These are phyloP conservation scores for Nepenthes gracilis DNA, from an alignment of 148 eudicot species.

Conservation along the genomic window DNA sequence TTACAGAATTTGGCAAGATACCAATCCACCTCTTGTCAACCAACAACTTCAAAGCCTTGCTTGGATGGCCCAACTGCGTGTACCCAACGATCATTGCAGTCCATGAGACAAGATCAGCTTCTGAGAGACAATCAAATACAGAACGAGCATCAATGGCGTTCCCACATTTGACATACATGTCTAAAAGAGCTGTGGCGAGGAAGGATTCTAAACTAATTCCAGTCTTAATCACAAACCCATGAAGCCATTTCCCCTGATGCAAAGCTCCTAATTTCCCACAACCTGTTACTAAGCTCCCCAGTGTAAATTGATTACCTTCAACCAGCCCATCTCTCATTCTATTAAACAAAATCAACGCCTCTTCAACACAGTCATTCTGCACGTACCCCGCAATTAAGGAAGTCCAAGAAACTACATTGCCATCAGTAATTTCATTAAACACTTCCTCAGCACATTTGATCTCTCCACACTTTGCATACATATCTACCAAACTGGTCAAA, in stretches of 20 bases:
- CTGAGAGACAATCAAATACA: slow-evolving; percentile 32
- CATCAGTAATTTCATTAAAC: slow-evolving; percentile 49
- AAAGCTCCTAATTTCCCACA: slow-evolving; percentile 67
- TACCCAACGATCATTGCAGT: slow-evolving; percentile 84
- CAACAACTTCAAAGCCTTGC: slow-evolving; percentile 53
- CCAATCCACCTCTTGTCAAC: slow-evolving; percentile 25
- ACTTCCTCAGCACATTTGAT: slow-evolving; percentile 33
- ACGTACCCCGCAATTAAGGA: slow-evolving; percentile 85
- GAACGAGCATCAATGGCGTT: slow-evolving; percentile 43
- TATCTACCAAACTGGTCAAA: slow-evolving; percentile 58
- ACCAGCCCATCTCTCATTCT: slow-evolving; percentile 60
- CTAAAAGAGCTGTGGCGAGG: slow-evolving; percentile 47
- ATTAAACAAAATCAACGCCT: slow-evolving; percentile 57
- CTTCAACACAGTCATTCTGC: slow-evolving; percentile 55
- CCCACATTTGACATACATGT: slow-evolving; percentile 74
- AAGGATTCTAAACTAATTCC: slow-evolving; percentile 39
- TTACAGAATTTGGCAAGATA: slow-evolving; percentile 43
- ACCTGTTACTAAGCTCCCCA: slow-evolving; percentile 51
- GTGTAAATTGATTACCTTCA: slow-evolving; percentile 58
- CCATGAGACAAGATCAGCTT: slow-evolving; percentile 59
- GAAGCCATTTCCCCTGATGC: slow-evolving; percentile 93
- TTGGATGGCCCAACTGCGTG: slow-evolving; percentile 42
- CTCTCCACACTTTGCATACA: slow-evolving; percentile 76
- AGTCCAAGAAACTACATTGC: slow-evolving; percentile 74
- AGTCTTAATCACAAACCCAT: slow-evolving; percentile 55